Evolutionary conservation across 148 eudicot species (phyloP).

Genomic region (Talinum fruticosum): DNA sequence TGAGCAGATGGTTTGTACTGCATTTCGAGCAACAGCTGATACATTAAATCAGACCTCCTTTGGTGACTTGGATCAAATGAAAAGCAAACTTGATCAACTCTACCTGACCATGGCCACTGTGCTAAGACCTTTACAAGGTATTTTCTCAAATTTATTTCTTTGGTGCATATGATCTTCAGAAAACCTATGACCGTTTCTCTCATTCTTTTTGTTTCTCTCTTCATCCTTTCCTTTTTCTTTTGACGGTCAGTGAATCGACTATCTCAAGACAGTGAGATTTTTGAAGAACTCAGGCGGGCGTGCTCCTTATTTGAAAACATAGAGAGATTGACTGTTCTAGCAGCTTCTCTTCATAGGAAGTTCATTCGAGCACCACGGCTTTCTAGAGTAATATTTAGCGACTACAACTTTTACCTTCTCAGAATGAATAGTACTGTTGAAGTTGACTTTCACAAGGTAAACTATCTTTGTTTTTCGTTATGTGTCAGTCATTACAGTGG

Average conservation of each 20-base stretch:
- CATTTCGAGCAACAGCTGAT: constrained; percentile 81
- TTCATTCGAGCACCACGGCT: constrained; percentile 68
- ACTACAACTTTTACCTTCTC: constrained; percentile 61
- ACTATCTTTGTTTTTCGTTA: background rate
- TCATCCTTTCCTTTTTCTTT: too few relatives aligned
- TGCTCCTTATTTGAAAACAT: constrained; percentile 58
- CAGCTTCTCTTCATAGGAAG: constrained; percentile 83
- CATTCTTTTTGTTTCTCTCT: background rate
- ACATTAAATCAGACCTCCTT: constrained; percentile 64
- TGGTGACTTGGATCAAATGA: constrained; percentile 68
- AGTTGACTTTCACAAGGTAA: constrained; percentile 42
- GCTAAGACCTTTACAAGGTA: constrained; percentile 73
- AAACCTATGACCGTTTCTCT: background rate
- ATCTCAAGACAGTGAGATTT: constrained; percentile 41
- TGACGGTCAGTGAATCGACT: constrained; percentile 51
- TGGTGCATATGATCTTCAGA: constrained; percentile 8
- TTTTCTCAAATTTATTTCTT: background rate
- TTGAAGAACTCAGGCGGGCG: constrained; percentile 64
- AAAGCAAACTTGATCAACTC: constrained; percentile 60
- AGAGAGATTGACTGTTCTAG: constrained; percentile 59
- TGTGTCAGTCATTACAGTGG: too few relatives aligned
- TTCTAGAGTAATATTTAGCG: constrained; percentile 51
- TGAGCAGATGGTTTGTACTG: constrained; percentile 93
- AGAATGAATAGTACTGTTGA: constrained; percentile 40
- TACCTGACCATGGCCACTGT: constrained; percentile 66